Percentiles rank a stretch among this genome's conserved stretches.
Evolutionary conservation across 1,284 basidiomycete species (phyloP).

Genomic region (Coniferiporia sulphurascens): DNA sequence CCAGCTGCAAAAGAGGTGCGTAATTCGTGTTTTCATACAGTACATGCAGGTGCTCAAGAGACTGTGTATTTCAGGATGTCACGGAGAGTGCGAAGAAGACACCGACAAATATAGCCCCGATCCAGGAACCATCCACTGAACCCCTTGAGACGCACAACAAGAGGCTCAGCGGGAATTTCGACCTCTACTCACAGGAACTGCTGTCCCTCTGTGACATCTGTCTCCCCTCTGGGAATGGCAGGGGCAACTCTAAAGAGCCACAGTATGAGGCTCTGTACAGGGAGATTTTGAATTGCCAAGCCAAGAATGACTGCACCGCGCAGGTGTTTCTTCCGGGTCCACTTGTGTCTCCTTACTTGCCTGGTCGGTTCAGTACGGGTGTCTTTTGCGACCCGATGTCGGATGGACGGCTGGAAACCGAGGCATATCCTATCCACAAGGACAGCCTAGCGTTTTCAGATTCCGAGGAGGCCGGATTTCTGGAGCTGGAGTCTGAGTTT

Average conservation of each 20-base stretch:
- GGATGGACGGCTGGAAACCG: constrained; percentile 31
- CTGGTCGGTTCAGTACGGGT: constrained; percentile 22
- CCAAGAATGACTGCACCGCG: constrained; percentile 34
- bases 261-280: constrained; percentile 31
- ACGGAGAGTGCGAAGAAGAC: background rate
- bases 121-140: background rate
- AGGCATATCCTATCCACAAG: constrained; percentile 22
- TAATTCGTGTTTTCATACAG: background rate
- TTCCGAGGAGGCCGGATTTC: background rate
- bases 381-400: constrained; percentile 31
- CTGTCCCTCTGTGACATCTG: constrained; percentile 31
- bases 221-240: too few species aligned
- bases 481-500: too few species aligned
- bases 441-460: background rate
- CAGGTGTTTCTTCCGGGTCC: constrained; percentile 25
- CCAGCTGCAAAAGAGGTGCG: background rate
- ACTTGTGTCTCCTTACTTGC: background rate
- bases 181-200: constrained; percentile 35
- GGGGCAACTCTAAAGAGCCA: constrained; percentile 24
- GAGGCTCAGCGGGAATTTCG: constrained; percentile 31
- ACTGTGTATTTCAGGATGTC: too few species aligned
- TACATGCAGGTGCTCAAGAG: background rate
- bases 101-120: background rate
- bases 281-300: constrained; percentile 34
- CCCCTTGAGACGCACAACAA: background rate